Conservation (phyloP, 495 filamentous ascomycete genomes). For the Penicillium goetzii region DNA sequence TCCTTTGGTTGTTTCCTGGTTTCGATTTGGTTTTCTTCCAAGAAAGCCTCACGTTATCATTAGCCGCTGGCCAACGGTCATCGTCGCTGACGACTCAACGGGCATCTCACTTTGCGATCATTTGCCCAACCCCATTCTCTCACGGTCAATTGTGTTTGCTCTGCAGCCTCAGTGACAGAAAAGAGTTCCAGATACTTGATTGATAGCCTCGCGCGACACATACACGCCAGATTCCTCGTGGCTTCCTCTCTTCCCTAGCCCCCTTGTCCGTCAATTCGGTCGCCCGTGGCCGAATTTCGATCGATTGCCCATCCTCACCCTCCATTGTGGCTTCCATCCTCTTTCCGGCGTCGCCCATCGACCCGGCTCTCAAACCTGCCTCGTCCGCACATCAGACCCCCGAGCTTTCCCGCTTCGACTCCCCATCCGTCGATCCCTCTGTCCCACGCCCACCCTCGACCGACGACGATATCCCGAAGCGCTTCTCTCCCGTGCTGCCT, state of each 20-base stretch:
- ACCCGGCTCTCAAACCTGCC: slow-evolving; percentile 52
- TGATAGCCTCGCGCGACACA: slow-evolving; percentile 1
- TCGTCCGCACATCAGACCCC: slow-evolving; percentile 47
- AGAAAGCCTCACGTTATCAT: neutral
- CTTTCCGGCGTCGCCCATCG: slow-evolving; percentile 62
- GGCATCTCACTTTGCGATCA: slow-evolving; percentile 1
- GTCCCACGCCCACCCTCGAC: slow-evolving; percentile 30
- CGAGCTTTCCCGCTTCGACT: slow-evolving; percentile 41
- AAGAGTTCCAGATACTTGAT: neutral
- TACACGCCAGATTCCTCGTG: neutral
- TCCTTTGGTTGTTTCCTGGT: slow-evolving; percentile 11
- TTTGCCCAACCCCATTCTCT: neutral
- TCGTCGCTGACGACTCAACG: slow-evolving; percentile 1
- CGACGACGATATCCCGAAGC: slow-evolving; percentile 18
- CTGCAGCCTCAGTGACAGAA: neutral
- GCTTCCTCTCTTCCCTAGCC: slow-evolving; percentile 10
- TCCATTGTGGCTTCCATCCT: slow-evolving; percentile 56
- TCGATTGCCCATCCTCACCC: slow-evolving; percentile 37
- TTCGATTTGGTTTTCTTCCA: slow-evolving; percentile 1
- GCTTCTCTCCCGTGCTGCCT: slow-evolving; percentile 25
- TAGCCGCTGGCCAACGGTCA: neutral
- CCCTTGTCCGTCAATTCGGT: slow-evolving; percentile 40
- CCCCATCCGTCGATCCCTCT: slow-evolving; percentile 24
- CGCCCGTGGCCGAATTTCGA: slow-evolving; percentile 43
- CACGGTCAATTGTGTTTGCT: neutral